Conservation (phyloP, 169 alveolate species). For the Plasmodium fragile region DNA sequence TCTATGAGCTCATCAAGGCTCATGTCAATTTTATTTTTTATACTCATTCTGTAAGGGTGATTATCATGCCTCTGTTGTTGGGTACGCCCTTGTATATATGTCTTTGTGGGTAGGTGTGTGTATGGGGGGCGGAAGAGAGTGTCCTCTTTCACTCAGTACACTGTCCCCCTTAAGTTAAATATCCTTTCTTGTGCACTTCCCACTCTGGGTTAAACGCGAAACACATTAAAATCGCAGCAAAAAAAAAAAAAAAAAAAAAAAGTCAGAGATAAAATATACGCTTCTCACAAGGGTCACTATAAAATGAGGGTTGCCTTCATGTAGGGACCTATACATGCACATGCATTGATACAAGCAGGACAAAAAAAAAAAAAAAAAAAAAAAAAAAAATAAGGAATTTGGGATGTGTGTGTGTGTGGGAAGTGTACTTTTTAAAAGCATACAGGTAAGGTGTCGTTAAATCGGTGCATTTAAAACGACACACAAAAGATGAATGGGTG, state of each 20-base stretch:
- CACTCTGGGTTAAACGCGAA: background rate
- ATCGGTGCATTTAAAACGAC: background rate
- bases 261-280: background rate
- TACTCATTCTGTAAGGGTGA: slow-evolving; percentile 49
- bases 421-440: background rate
- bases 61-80: background rate
- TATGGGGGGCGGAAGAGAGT: too few relatives aligned
- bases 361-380: too few relatives aligned
- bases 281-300: background rate
- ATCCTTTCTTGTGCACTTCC: background rate
- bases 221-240: background rate
- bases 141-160: too few relatives aligned
- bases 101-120: too few relatives aligned
- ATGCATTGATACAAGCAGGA: background rate
- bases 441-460: background rate
- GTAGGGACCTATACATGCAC: background rate
- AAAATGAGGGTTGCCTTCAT: background rate
- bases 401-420: background rate
- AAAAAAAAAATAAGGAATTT: background rate
- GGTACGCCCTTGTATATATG: background rate
- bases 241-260: too few relatives aligned
- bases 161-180: background rate
- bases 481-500: background rate
- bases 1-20: slow-evolving; percentile 76
- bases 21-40: slow-evolving; percentile 61